These are phyloP conservation scores for Deuterostichococcus epilithicus DNA, from an alignment of 139 green algal genomes.

Conservation along the genomic window DNA sequence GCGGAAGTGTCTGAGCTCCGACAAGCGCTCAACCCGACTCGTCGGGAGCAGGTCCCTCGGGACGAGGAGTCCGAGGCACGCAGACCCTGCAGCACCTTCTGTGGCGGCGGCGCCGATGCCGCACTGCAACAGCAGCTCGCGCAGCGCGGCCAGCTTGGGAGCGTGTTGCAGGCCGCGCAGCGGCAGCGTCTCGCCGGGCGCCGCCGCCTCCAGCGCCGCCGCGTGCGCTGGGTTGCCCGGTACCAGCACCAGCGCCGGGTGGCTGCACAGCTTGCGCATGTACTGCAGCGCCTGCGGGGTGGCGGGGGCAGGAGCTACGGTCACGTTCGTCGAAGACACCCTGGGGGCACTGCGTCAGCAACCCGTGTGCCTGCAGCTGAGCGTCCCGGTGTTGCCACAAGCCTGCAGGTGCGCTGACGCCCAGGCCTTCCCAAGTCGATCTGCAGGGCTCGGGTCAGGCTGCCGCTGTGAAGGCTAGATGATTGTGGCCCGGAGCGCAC, in stretches of 20 bases:
- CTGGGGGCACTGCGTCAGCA: neutral
- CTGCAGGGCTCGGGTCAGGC: no score
- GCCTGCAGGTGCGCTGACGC: no score
- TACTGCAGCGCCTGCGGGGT: conserved; percentile 79
- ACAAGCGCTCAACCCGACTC: no score
- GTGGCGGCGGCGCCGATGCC: conserved; percentile 47
- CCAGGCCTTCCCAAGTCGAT: neutral
- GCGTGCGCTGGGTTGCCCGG: conserved; percentile 48
- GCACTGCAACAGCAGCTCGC: conserved; percentile 82
- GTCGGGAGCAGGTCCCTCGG: neutral
- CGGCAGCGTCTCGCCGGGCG: conserved; percentile 23
- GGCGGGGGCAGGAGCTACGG: no score
- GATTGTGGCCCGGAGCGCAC: neutral
- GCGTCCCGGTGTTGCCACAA: no score
- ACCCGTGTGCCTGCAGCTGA: no score
- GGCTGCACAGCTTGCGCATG: conserved; percentile 92
- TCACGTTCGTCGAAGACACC: neutral
- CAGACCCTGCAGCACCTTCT: neutral
- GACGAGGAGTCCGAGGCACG: neutral
- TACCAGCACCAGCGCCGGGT: conserved; percentile 87
- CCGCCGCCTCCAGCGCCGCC: conserved; percentile 27
- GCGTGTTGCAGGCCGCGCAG: conserved; percentile 55
- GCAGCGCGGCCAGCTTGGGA: conserved; percentile 90
- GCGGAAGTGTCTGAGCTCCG: no score
- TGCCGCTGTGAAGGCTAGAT: no score